Evolutionary conservation across 305 asterid genomes (phyloP), one percentile per base, ranked within the genome.

Genomic region (Stenogyne calaminthoides): DNA sequence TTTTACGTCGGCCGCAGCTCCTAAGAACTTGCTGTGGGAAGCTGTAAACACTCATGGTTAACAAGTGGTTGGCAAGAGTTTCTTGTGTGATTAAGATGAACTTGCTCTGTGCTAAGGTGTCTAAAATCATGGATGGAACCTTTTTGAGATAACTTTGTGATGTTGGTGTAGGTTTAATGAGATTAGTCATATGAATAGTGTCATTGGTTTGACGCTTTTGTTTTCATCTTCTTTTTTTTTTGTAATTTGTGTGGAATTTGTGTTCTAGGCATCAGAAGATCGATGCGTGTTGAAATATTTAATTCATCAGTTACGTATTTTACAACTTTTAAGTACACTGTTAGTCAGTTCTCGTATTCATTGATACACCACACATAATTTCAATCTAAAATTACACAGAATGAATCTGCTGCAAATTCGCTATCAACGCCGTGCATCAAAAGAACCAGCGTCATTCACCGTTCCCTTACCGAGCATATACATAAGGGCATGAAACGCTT

Each of bases 21-120:
- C 86, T 0, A 74, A 47, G 56, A 74, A 74, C 67, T 74, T 74
- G 69, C 78, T 74, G 5, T 74, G 78, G 78, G 78, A 74, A 57
- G 78, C 78, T 44, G 78, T 74, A 44, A 74, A 74, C 73, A 74
- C 78, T 37, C 74, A 74, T 46, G 78, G 78, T 5, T 74, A 60
- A 69, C 6, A 39, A 64, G 34, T 18, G 37, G n/a, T 29, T 27
- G 22, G 29, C 29, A 25, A 25, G 29, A 25, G 29, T 2, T 25
- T 25, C 29, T 4, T 27, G 39, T 12, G 40, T 58, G 19, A 25
- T 6, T 29, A 12, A 5, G 46, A 14, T 14, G 2, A 32, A 36
- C 44, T 60, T 34, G 32, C 34, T 62, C 67, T 36, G 2, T 32
- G 44, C 40, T 60, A 60, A 57, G 59, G 2, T 54, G 11, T 54